phyloP scores from a whole-genome alignment of 2,329 filamentous ascomycete genomes.

The Pyrenophora tritici-repentis region DNA sequence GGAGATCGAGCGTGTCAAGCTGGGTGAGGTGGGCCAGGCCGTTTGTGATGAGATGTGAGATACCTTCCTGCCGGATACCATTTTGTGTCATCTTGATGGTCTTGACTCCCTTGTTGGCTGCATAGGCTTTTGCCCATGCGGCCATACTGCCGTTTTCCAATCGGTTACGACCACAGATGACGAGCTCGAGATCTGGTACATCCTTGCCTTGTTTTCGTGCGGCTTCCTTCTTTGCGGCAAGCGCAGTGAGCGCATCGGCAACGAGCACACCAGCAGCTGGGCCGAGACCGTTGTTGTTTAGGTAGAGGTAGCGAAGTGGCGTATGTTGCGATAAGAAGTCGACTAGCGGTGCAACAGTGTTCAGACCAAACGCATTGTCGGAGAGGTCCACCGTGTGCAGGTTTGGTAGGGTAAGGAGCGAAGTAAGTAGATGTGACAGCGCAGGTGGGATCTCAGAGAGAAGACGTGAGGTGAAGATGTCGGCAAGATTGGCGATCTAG shows the following conservation, averaged over 20 bases:
- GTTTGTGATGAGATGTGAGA: constrained; percentile 76
- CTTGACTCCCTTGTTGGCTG: constrained; percentile 78
- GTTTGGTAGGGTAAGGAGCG: constrained; percentile 82
- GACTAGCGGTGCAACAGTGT: constrained; percentile 89
- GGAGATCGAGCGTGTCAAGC: constrained; percentile 81
- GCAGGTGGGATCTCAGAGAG: constrained; percentile 93
- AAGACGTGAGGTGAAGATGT: constrained; percentile 95
- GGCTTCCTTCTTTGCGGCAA: constrained; percentile 82
- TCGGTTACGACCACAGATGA: constrained; percentile 94
- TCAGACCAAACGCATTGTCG: constrained; percentile 97
- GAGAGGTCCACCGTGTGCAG: constrained; percentile 93
- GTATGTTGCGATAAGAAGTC: constrained; percentile 88
- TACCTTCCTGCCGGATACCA: constrained; percentile 92
- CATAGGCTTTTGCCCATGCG: constrained; percentile 88
- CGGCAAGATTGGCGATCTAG: constrained; percentile 81
- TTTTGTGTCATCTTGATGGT: constrained; percentile 98
- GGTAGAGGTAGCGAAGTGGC: constrained; percentile 88
- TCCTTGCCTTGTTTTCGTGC: constrained; percentile 72
- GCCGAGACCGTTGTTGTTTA: constrained; percentile 98
- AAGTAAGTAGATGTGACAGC: constrained; percentile 80
- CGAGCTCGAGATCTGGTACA: constrained; percentile 87
- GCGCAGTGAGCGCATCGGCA: constrained; percentile 80
- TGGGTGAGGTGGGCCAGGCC: constrained; percentile 73
- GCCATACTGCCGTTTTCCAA: constrained; percentile 96
- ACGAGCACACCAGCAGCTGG: constrained; percentile 88